Base-by-base conservation (phyloP, 2,329 filamentous ascomycete genomes). In the Fusarium circinatum region DNA sequence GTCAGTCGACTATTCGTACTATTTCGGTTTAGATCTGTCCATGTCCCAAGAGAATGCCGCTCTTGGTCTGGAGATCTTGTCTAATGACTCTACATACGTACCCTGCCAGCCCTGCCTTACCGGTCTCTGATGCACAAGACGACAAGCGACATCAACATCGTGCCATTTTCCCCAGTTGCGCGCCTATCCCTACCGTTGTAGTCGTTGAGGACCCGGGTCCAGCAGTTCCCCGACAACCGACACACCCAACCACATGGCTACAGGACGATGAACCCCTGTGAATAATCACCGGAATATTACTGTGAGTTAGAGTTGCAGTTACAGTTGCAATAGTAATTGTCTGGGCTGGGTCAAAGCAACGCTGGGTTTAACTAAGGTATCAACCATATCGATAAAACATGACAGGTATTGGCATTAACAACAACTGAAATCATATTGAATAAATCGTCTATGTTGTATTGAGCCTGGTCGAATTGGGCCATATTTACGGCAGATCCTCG, bases 181-280 rank as follows among this genome's bases (percentile, higher is more conserved):
- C 59, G 65, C 38, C 69, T 65, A 60, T 70, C 69, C 59, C 47
- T 62, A 51, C 38, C 24, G 17, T 41, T 45, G 56, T 65, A 18
- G 61, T 36, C 34, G 14, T 55, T 42, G 28, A 66, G 24, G 13
- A 12, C 30, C 61, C 44, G 30, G 22, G 26, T 59, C 42, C 15
- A 66, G 18, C 58, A 52, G 39, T 59, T 58, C 55, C 52, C 30
- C 56, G 41, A 41, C 70, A 72, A 54, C 62, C 62, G 67, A 63
- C 63, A 65, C 68, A 57, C 55, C 64, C 65, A 71, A 71, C 66
- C 71, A 70, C 62, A 68, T 61, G 65, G 70, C 30, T 61, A 41
- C 30, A 30, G 28, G 34, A 63, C 28, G 34, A 69, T 48, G 15
- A 47, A 47, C 47, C 57, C 57, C 42, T 60, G 56, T 34, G 51